phyloP scores from a whole-genome alignment of 1,284 basidiomycete genomes.

The Veloporphyrellus conicus region DNA sequence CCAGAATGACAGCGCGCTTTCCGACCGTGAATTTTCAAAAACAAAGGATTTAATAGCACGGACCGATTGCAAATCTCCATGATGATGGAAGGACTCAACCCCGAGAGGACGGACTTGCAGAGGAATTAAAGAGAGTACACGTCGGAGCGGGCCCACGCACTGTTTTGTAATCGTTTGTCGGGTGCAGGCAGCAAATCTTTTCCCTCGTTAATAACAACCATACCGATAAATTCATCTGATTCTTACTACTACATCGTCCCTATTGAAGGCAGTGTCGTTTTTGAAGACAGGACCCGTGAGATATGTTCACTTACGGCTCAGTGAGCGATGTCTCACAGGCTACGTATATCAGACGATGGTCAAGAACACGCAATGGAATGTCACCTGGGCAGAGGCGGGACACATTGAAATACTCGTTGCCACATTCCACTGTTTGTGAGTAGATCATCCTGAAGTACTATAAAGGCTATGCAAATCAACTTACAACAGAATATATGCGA shows the following conservation, averaged over 20 bases:
- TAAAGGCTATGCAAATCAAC: constrained; percentile 18
- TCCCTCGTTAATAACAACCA: constrained; percentile 7
- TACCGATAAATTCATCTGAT: constrained; percentile 15
- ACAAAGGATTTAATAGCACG: constrained; percentile 12
- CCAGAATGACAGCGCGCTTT: constrained; percentile 81
- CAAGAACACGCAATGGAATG: not conserved
- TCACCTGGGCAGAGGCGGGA: constrained; percentile 73
- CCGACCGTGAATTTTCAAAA: constrained; percentile 11
- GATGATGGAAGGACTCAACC: constrained; percentile 65
- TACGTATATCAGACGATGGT: constrained; percentile 24
- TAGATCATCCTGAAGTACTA: constrained; percentile 1
- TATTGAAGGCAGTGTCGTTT: constrained; percentile 27
- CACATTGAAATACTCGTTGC: constrained; percentile 73
- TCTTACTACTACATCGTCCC: constrained; percentile 82
- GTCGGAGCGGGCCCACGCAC: constrained; percentile 43
- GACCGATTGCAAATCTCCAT: constrained; percentile 77
- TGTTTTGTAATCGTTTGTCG: constrained; percentile 83
- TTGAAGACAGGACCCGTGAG: constrained; percentile 4
- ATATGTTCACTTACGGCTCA: constrained; percentile 56
- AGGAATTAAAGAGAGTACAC: constrained; percentile 9
- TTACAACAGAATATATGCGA: constrained; percentile 81
- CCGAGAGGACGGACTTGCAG: constrained; percentile 74
- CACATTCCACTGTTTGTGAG: constrained; percentile 63
- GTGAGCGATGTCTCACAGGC: constrained; percentile 76
- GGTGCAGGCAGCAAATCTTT: constrained; percentile 72